Evolutionary conservation across 2,329 filamentous ascomycete species (phyloP), one percentile per base, ranked within the genome.

Genomic region (Mycosphaerelloides madeirae): DNA sequence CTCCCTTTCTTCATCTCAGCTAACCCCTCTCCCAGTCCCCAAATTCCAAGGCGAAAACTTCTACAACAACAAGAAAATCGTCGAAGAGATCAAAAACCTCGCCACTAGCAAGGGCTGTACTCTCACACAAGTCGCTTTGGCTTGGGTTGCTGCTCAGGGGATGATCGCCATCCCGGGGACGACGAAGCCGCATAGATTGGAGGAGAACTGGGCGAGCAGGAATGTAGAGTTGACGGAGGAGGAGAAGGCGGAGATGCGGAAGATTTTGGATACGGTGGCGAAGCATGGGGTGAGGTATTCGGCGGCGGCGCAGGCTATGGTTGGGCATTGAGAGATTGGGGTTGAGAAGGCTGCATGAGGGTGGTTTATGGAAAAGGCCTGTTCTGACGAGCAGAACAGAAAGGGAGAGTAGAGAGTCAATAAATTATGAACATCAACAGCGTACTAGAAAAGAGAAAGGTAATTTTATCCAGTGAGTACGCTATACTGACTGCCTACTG

Each of bases 191-290:
- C 31, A 34, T 9, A 34, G 54, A 6, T 31, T 59, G 31, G 50
- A 58, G 29, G 51, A 58, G 46, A 59, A 57, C 19, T 53, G 39
- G 38, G 38, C 39, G 3, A 50, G 48, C 3, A 51, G 48, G 25
- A 44, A 54, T 8, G 41, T 61, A 1, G 48, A 48, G 3, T 56
- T 67, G 3, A 69, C 64, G 0, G 61, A 66, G 16, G 65, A 67
- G 22, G 70, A 73, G 39, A 54, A 61, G 49, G 34, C 52, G 28
- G 66, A 70, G 44, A 66, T 74, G 57, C 57, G 70, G 3, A 53
- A 16, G 11, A 64, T 71, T 12, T 55, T 71, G 15, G 63, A 72
- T 48, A 46, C 48, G 15, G 60, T 61, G 1, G 68, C 70, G 51
- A 66, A 66, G 0, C 55, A 59, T 19, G 68, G 68, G 0, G 62